Percentiles rank a stretch among this genome's conserved stretches.
These are phyloP conservation scores for Narthecium ossifragum DNA, from an alignment of 106 monocot species.

Conservation along the genomic window DNA sequence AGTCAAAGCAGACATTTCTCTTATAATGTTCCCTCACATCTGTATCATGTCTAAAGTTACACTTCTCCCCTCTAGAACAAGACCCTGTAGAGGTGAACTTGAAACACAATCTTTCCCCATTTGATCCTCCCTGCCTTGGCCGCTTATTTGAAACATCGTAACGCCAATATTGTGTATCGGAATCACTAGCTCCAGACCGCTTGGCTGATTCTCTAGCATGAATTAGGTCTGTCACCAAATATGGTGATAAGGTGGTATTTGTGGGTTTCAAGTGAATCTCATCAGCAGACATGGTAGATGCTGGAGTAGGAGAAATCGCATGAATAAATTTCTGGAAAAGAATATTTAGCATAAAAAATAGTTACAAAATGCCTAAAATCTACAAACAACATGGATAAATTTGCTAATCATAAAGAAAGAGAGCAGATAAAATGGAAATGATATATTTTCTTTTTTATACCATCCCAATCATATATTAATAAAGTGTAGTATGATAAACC, in stretches of 20 bases:
- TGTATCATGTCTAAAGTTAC: constrained; percentile 70
- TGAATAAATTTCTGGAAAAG: constrained; percentile 95
- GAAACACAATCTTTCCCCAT: constrained; percentile 60
- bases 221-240: constrained; percentile 13
- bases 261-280: constrained; percentile 55
- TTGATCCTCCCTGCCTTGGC: constrained; percentile 35
- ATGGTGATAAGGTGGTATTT: constrained; percentile 76
- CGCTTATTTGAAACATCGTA: constrained; percentile 71
- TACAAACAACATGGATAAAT: no score
- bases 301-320: constrained; percentile 97
- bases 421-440: no score
- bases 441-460: no score
- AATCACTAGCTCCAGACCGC: constrained; percentile 19
- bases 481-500: no score
- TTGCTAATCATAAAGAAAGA: no score
- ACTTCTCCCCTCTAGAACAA: constrained; percentile 63
- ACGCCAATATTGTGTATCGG: constrained; percentile 75
- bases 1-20: constrained; percentile 98
- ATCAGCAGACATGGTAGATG: constrained; percentile 58
- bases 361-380: constrained; percentile 15
- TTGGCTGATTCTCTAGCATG: constrained; percentile 34
- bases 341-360: constrained; percentile 24
- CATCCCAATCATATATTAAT: no score
- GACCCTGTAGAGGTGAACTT: constrained; percentile 79
- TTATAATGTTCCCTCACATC: constrained; percentile 60